These are phyloP conservation scores for Leptodontidium sp. DNA, from an alignment of 2,329 filamentous ascomycete genomes.

Conservation along the genomic window DNA sequence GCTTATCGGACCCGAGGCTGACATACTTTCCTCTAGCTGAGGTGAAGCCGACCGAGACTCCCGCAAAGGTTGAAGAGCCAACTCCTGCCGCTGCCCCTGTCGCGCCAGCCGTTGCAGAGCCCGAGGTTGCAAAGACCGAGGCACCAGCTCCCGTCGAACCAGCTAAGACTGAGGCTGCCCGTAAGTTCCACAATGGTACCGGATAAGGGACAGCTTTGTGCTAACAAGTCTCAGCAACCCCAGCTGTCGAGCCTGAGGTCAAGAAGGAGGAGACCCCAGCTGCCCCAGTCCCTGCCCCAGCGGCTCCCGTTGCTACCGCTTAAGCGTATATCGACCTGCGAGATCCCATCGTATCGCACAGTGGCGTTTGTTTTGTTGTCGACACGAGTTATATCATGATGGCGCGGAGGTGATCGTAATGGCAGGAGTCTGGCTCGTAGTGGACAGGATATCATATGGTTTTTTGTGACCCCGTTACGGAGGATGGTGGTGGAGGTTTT, in stretches of 20 bases:
- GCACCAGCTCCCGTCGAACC: slow-evolving; percentile 33
- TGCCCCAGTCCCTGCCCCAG: slow-evolving; percentile 30
- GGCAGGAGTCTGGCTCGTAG: slow-evolving; percentile 36
- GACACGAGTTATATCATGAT: slow-evolving; percentile 29
- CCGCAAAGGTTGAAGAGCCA: slow-evolving; percentile 36
- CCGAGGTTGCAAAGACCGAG: slow-evolving; percentile 35
- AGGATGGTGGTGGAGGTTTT: slow-evolving; percentile 31
- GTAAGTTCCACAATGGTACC: slow-evolving; percentile 9
- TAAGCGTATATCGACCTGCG: slow-evolving; percentile 28
- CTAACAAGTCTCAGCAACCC: slow-evolving; percentile 28
- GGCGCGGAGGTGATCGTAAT: slow-evolving; percentile 39
- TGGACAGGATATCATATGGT: slow-evolving; percentile 36
- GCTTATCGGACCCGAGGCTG: slow-evolving; percentile 28
- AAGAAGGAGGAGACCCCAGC: slow-evolving; percentile 35
- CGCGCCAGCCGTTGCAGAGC: slow-evolving; percentile 15
- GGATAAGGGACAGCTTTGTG: neutral
- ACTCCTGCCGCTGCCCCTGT: slow-evolving; percentile 26
- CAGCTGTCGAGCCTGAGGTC: slow-evolving; percentile 31
- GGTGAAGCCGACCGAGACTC: slow-evolving; percentile 32
- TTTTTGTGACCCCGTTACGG: slow-evolving; percentile 20
- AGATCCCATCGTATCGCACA: slow-evolving; percentile 16
- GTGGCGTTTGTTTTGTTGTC: slow-evolving; percentile 25
- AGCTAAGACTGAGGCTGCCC: slow-evolving; percentile 32
- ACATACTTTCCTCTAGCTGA: slow-evolving; percentile 30
- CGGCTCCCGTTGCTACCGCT: slow-evolving; percentile 25